A percentile compares a stretch with the other conserved stretches of the same genome.
Evolutionary conservation across 108 stramenopile genomes (phyloP).

Genomic region (Fistulifera pelliculosa): DNA sequence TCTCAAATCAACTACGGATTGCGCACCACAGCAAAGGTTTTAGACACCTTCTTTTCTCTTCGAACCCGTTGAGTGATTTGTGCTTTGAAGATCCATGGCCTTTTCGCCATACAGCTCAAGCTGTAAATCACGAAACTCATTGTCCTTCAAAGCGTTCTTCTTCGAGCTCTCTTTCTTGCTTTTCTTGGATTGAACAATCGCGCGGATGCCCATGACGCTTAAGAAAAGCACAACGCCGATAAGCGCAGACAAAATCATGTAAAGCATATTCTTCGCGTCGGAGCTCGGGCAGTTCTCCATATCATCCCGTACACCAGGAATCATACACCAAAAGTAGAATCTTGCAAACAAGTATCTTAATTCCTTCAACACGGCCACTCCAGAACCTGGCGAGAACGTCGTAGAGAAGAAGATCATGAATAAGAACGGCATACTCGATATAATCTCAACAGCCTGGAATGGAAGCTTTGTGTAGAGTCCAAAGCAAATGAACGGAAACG

Average conservation of each 20-base stretch:
- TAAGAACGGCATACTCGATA: constrained; percentile 45
- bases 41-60: no score
- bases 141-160: constrained; percentile 1
- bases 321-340: constrained; percentile 59
- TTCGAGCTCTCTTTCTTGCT: neutral
- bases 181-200: neutral
- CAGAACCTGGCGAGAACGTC: constrained; percentile 49
- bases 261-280: constrained; percentile 23
- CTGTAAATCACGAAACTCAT: constrained; percentile 5
- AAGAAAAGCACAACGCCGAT: constrained; percentile 27
- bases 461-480: constrained; percentile 39
- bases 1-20: no score
- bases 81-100: neutral
- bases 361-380: constrained; percentile 33
- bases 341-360: constrained; percentile 48
- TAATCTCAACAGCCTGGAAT: constrained; percentile 43
- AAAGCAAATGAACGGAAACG: constrained; percentile 37
- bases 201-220: no score
- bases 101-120: constrained; percentile 1
- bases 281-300: constrained; percentile 55
- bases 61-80: no score
- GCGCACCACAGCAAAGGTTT: no score
- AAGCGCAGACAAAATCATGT: constrained; percentile 27
- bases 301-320: constrained; percentile 29
- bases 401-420: constrained; percentile 60